Conservation (phyloP, 768 basidiomycete genomes). For the Boletales sp. region DNA sequence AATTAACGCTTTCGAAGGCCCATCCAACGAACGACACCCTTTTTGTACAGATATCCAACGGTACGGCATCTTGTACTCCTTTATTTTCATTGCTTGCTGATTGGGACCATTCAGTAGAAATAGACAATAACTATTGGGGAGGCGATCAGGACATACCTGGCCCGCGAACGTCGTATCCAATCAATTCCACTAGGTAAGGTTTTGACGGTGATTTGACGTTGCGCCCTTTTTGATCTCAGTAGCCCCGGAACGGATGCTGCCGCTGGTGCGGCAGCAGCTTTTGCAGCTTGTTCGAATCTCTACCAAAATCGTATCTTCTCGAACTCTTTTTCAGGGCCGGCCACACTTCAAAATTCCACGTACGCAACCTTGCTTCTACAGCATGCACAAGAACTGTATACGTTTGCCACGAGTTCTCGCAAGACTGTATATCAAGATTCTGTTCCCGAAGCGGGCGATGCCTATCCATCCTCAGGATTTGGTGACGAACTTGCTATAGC, state of each 20-base stretch:
- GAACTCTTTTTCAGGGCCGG: slow-evolving; percentile 52
- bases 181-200: slow-evolving; percentile 59
- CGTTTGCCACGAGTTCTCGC: slow-evolving; percentile 68
- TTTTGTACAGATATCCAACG: slow-evolving; percentile 71
- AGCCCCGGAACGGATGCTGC: slow-evolving; percentile 89
- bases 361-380: slow-evolving; percentile 68
- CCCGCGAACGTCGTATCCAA: slow-evolving; percentile 71
- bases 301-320: slow-evolving; percentile 63
- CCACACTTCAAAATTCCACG: slow-evolving; percentile 64
- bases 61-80: slow-evolving; percentile 29
- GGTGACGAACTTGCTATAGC: slow-evolving; percentile 74
- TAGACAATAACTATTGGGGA: slow-evolving; percentile 86
- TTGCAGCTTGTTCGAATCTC: slow-evolving; percentile 80
- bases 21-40: slow-evolving; percentile 72
- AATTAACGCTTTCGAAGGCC: slow-evolving; percentile 45
- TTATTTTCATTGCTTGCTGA: slow-evolving; percentile 1
- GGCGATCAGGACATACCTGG: slow-evolving; percentile 75
- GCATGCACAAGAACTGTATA: slow-evolving; percentile 74
- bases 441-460: slow-evolving; percentile 56
- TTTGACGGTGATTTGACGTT: not conserved
- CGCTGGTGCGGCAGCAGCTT: slow-evolving; percentile 80
- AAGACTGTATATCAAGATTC: slow-evolving; percentile 64
- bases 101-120: slow-evolving; percentile 37
- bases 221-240: not conserved
- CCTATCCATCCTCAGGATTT: slow-evolving; percentile 72